Conservation (phyloP, 306 rosid genomes). For the Cicer yamashitae region DNA sequence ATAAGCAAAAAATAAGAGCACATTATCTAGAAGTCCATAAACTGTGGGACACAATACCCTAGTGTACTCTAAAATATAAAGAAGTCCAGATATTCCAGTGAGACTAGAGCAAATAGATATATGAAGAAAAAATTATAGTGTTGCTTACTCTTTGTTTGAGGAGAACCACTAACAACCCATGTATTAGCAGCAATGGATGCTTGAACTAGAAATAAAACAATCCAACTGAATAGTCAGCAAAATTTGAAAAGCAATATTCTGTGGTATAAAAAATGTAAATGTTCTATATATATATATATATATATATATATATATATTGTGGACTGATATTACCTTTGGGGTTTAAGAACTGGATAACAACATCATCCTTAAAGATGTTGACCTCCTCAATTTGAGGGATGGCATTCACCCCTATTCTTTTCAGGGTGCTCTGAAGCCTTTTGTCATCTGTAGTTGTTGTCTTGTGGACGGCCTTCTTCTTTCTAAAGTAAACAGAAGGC, state of each 20-base stretch:
- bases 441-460: constrained; percentile 95
- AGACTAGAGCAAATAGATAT: neutral
- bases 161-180: constrained; percentile 98
- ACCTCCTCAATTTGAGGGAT: constrained; percentile 98
- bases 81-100: neutral
- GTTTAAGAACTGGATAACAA: constrained; percentile 86
- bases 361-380: constrained; percentile 93
- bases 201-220: constrained; percentile 71
- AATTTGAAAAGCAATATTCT: neutral
- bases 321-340: constrained; percentile 70
- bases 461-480: constrained; percentile 99
- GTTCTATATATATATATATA: neutral
- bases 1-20: neutral
- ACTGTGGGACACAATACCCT: neutral
- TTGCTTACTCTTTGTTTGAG: constrained; percentile 89
- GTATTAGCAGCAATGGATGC: constrained; percentile 98
- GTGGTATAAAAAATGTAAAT: neutral
- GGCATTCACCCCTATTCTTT: constrained; percentile 97
- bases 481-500: constrained; percentile 53
- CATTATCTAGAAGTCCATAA: neutral
- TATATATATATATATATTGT: neutral
- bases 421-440: constrained; percentile 95
- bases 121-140: neutral
- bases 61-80: neutral
- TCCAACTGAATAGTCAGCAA: neutral